Evolutionary conservation across 257 asterid genomes (phyloP).

Genomic region (Leonotis leonurus): DNA sequence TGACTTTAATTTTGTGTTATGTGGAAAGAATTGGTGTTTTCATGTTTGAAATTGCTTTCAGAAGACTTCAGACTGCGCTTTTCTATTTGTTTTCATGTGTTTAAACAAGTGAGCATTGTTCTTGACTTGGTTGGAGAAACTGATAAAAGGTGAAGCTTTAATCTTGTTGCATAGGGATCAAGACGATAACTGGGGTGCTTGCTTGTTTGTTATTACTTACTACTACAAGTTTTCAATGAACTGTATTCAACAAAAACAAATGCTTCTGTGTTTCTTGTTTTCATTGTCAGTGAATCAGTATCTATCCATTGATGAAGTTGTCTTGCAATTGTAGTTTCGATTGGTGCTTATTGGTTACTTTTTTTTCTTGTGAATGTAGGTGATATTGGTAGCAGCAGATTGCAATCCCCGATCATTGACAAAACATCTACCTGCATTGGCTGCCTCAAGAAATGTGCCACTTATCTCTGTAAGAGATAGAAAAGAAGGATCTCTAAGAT

Average conservation of each 20-base stretch:
- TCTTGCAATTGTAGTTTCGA: not conserved
- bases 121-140: not conserved
- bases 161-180: not conserved
- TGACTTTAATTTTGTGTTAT: not conserved
- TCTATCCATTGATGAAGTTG: not conserved
- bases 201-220: not conserved
- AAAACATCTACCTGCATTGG: constrained; percentile 66
- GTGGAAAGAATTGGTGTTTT: not conserved
- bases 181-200: not conserved
- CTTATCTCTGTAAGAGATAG: constrained; percentile 54
- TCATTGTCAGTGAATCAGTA: not conserved
- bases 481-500: constrained; percentile 60
- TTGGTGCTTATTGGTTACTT: not conserved
- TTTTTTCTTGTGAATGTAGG: constrained; percentile 29
- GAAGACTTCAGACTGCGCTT: not conserved
- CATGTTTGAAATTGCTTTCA: not conserved
- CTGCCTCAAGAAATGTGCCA: constrained; percentile 67
- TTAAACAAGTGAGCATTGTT: not conserved
- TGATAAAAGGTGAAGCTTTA: not conserved
- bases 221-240: not conserved
- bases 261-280: not conserved
- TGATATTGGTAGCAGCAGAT: constrained; percentile 65
- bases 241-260: not conserved
- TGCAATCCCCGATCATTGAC: constrained; percentile 80
- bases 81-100: not conserved